Evolutionary conservation across 2,329 filamentous ascomycete species (phyloP), one percentile per base, ranked within the genome.

Genomic region (Ambrosiella cleistominuta): DNA sequence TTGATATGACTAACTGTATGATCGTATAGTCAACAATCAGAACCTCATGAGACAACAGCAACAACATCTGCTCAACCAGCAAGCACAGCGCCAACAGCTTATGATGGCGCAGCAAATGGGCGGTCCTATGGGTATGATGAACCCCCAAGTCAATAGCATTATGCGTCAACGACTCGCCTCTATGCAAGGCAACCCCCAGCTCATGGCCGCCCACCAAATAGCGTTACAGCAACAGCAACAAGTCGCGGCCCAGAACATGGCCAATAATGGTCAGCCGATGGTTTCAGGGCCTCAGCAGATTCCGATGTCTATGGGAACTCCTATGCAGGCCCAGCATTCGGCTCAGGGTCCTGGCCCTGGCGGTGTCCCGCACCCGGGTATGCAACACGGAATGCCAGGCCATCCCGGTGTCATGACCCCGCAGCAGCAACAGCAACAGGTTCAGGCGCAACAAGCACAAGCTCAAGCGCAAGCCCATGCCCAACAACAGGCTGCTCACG

Each of bases 31-130:
- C 38, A 61, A 40, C 54, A 71, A 69, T 67, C 59, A 72, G 70
- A 62, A 69, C 68, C 44, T 66, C 65, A 60, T 66, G 67, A 59
- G 68, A 15, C 74, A 70, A 65, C 71, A 79, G 61, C 74, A 74
- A 55, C 78, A 82, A 62, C 78, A 81, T 61, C 75, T 80, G 58
- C 69, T 77, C 3, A 71, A 80, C 8, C 78, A 82, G 50, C 76
- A 80, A 62, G 76, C 77, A 58, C 70, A 73, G 58, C 71, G 76
- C 59, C 69, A 70, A 19, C 77, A 82, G 62, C 71, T 72, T 6
- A 68, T 80, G 60, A 72, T 81, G 69, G 71, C 72, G 13, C 77
- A 80, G 62, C 78, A 81, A 56, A 50, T 63, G 38, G 67, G 71
- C 15, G 76, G 79, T 64, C 74, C 71, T 2, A 77, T 81, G 67